Evolutionary conservation across 2,329 filamentous ascomycete genomes (phyloP), one percentile per base, ranked within the genome.

Genomic region (Teratosphaeria gauchensis): DNA sequence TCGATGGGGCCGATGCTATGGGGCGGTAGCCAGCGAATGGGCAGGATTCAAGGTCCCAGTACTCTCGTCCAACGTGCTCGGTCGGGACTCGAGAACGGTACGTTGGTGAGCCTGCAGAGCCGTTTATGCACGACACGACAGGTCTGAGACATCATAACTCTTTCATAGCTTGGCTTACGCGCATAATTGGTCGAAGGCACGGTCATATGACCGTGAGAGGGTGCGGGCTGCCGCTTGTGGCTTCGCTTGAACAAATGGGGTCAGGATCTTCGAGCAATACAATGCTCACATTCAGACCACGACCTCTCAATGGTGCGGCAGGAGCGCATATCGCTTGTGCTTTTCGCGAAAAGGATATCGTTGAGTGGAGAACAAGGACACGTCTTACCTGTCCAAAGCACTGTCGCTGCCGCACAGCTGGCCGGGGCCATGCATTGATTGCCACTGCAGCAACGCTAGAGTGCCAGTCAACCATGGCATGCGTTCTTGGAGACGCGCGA

Each of bases 381-480:
- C 48, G 16, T 51, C 90, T 87, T 85, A 97, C 92, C 90, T 95
- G 79, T 97, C 92, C 75, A 96, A 78, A 73, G 85, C 81, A 63
- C 90, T 86, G 73, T 95, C 82, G 31, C 87, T 83, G 68, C 82
- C 81, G 71, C 88, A 90, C 64, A 95, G 74, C 75, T 76, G 82
- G 68, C 90, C 89, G 64, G 89, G 89, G 28, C 91, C 90, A 68
- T 80, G 78, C 69, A 92, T 75, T 68, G 85, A 81, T 65, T 84
- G 80, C 79, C 88, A 86, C 75, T 94, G 90, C 65, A 87, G 73
- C 74, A 96, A 82, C 59, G 88, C 88, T 61, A 94, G 73, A 65
- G 83, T 77, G 70, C 90, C 90, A 70, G 80, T 81, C 58, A 96
- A 81, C 92, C 92, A 97, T 63, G 92, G 92, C 90, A 96, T 95